Evolutionary conservation across 2,329 filamentous ascomycete species (phyloP).

Genomic region (Cladosporium sp.): DNA sequence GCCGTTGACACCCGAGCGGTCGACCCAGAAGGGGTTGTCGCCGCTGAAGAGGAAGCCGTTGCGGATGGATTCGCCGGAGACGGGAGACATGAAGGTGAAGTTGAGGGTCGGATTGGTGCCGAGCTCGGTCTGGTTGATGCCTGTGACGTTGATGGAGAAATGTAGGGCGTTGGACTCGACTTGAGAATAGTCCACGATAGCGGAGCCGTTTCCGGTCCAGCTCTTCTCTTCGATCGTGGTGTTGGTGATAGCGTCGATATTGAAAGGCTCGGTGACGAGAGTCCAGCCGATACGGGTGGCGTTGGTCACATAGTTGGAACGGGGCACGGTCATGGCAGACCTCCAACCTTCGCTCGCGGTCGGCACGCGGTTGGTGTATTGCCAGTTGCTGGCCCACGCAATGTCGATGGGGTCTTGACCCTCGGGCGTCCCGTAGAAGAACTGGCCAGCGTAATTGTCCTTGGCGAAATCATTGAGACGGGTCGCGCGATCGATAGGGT

Average conservation of each 20-base stretch:
- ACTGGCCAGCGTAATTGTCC: constrained; percentile 52
- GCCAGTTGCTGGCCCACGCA: constrained; percentile 53
- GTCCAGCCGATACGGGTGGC: constrained; percentile 45
- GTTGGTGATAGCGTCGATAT: constrained; percentile 42
- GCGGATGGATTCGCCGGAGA: constrained; percentile 41
- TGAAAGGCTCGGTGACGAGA: constrained; percentile 44
- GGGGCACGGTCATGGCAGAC: constrained; percentile 45
- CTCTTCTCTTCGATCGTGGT: constrained; percentile 36
- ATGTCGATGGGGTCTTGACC: constrained; percentile 40
- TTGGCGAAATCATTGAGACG: constrained; percentile 20
- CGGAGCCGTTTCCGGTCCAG: constrained; percentile 40
- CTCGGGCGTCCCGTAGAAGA: constrained; percentile 42
- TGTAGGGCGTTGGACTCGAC: constrained; percentile 46
- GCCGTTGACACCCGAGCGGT: constrained; percentile 42
- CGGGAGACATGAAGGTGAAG: constrained; percentile 45
- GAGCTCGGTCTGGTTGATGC: constrained; percentile 23
- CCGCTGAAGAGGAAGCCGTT: constrained; percentile 45
- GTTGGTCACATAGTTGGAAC: constrained; percentile 46
- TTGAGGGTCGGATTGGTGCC: constrained; percentile 34
- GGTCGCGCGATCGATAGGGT: constrained; percentile 32
- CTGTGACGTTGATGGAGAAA: constrained; percentile 47
- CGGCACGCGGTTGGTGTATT: constrained; percentile 47
- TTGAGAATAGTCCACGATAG: constrained; percentile 45
- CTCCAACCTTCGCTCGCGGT: constrained; percentile 50
- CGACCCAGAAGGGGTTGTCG: constrained; percentile 39